phyloP scores from a whole-genome alignment of 345 rosid species.

The Microcos paniculata region DNA sequence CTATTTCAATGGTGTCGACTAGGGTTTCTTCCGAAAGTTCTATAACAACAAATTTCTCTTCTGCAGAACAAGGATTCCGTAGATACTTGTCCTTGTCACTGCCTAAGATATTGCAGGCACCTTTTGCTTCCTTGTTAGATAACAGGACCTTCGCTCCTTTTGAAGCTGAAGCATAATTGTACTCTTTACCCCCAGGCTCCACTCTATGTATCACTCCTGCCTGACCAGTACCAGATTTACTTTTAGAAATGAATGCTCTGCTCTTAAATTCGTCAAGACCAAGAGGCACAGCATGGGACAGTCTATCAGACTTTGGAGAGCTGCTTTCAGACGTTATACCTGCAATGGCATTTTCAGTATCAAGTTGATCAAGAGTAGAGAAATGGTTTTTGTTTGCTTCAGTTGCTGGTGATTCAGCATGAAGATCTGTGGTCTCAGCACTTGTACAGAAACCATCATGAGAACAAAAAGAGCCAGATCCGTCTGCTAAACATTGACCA shows the following conservation, averaged over 20 bases:
- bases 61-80: conserved; percentile 89
- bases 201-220: conserved; percentile 66
- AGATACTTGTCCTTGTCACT: conserved; percentile 91
- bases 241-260: conserved; percentile 57
- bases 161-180: conserved; percentile 86
- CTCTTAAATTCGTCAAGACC: conserved; percentile 97
- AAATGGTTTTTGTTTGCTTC: conserved; percentile 25
- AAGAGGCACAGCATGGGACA: conserved; percentile 57
- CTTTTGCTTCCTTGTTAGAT: conserved; percentile 93
- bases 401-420: conserved; percentile 16
- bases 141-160: conserved; percentile 88
- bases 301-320: conserved; percentile 40
- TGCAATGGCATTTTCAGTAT: conserved; percentile 22
- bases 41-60: conserved; percentile 74
- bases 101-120: conserved; percentile 71
- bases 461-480: conserved; percentile 23
- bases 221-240: conserved; percentile 61
- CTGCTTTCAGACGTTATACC: conserved; percentile 31
- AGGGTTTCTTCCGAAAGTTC: conserved; percentile 97
- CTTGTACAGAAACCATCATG: conserved; percentile 22
- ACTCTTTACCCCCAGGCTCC: conserved; percentile 90
- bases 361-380: conserved; percentile 27
- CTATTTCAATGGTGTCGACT: conserved; percentile 76
- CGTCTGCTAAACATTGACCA: conserved; percentile 25
- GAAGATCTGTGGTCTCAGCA: conserved; percentile 12